Conservation (phyloP, 257 asterid genomes). For the Nicotiana benthamiana region DNA sequence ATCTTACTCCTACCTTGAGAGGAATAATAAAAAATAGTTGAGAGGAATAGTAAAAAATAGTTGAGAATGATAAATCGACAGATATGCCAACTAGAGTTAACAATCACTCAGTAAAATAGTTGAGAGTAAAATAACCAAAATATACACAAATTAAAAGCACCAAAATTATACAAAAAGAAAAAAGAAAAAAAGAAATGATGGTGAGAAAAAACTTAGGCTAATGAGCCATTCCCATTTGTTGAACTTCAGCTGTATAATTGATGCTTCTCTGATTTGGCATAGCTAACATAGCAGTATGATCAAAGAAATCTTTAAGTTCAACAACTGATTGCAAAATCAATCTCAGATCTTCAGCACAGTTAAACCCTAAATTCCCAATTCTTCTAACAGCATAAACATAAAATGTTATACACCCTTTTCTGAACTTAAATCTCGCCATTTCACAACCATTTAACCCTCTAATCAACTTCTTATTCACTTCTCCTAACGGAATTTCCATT, state of each 20-base stretch:
- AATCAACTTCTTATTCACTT: slow-evolving; percentile 73
- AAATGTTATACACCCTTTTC: slow-evolving; percentile 85
- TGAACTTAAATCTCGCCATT: slow-evolving; percentile 81
- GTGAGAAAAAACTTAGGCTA: slow-evolving; percentile 10
- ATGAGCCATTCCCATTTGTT: slow-evolving; percentile 55
- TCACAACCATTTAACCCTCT: slow-evolving; percentile 62
- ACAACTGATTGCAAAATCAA: slow-evolving; percentile 59
- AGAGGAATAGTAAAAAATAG: too few relatives aligned
- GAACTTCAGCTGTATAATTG: slow-evolving; percentile 33
- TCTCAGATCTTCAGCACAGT: slow-evolving; percentile 68
- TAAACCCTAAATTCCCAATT: slow-evolving; percentile 49
- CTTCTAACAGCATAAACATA: slow-evolving; percentile 84
- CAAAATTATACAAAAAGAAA: background rate
- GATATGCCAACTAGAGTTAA: too few relatives aligned
- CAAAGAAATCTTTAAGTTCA: slow-evolving; percentile 83
- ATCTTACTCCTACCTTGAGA: too few relatives aligned
- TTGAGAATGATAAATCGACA: too few relatives aligned
- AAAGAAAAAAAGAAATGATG: background rate
- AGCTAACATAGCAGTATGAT: slow-evolving; percentile 98
- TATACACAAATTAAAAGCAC: too few relatives aligned
- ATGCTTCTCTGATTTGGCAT: slow-evolving; percentile 85
- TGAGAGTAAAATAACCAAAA: too few relatives aligned
- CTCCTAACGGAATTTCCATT: slow-evolving; percentile 85
- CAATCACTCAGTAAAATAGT: too few relatives aligned
- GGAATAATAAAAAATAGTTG: too few relatives aligned